Conservation (phyloP, 2,329 filamentous ascomycete species). For the Remersonia thermophila region DNA sequence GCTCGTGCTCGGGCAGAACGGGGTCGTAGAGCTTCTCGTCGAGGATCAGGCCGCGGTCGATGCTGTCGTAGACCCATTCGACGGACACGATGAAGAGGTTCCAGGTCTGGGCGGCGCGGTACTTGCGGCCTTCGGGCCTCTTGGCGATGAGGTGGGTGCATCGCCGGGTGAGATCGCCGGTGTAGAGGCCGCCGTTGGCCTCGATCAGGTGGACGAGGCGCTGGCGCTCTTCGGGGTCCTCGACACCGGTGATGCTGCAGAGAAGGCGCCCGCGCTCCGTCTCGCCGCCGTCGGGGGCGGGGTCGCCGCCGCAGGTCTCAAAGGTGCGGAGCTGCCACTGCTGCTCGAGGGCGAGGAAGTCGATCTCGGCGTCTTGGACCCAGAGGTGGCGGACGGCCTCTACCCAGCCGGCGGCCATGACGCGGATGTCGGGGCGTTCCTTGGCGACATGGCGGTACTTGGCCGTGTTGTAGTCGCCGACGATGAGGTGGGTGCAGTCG, state of each 20-base stretch:
- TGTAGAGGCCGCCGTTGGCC: conserved; percentile 68
- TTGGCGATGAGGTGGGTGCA: conserved; percentile 82
- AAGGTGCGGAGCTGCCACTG: conserved; percentile 54
- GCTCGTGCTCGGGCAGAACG: conserved; percentile 51
- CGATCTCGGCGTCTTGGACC: conserved; percentile 65
- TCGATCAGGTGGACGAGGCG: conserved; percentile 56
- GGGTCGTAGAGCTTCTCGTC: conserved; percentile 82
- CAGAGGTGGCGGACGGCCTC: conserved; percentile 67
- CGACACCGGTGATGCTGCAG: conserved; percentile 46
- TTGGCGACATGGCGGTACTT: conserved; percentile 95
- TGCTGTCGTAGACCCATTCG: conserved; percentile 76
- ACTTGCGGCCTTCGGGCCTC: conserved; percentile 76
- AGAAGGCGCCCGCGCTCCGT: conserved; percentile 27
- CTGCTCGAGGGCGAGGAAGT: conserved; percentile 57
- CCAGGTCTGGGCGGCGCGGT: conserved; percentile 77
- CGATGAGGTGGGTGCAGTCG: conserved; percentile 87
- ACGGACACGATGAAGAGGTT: conserved; percentile 64
- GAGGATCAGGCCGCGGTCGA: conserved; percentile 78
- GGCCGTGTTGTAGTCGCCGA: conserved; percentile 76
- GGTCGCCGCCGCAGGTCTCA: conserved; percentile 36
- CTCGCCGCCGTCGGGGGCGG: conserved; percentile 20
- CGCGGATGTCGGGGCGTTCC: conserved; percentile 72
- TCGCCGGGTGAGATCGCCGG: conserved; percentile 71
- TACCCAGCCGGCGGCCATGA: conserved; percentile 75
- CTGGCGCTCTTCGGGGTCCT: conserved; percentile 50